Evolutionary conservation across 2,329 filamentous ascomycete genomes (phyloP).

Genomic region (Xylariaceae sp.): DNA sequence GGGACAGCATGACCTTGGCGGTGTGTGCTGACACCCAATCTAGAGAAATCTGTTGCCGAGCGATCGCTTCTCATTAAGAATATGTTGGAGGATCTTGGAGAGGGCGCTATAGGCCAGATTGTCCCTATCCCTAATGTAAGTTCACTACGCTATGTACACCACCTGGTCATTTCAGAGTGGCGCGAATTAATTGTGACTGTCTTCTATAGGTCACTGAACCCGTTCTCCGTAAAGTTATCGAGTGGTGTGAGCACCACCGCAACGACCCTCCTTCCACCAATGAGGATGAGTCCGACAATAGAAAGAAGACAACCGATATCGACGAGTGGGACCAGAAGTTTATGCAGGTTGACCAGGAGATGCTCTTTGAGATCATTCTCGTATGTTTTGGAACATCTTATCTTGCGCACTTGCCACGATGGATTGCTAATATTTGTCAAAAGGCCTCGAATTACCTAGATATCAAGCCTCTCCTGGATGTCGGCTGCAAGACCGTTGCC

Average conservation of each 20-base stretch:
- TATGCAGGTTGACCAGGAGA: conserved; percentile 99
- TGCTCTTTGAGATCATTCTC: conserved; percentile 99
- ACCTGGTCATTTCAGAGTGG: background rate
- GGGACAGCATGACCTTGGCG: background rate
- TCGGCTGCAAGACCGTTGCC: conserved; percentile 98
- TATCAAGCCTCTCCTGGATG: conserved; percentile 96
- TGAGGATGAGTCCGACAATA: conserved; percentile 90
- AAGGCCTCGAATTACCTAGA: conserved; percentile 98
- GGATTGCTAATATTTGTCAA: conserved; percentile 13
- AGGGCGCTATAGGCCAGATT: conserved; percentile 64
- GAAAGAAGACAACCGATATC: conserved; percentile 98
- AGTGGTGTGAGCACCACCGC: conserved; percentile 97
- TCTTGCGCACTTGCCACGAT: background rate
- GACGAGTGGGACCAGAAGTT: conserved; percentile 99
- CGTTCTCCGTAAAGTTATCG: conserved; percentile 93
- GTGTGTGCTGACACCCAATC: conserved; percentile 24
- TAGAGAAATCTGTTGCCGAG: conserved; percentile 84
- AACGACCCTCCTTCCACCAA: conserved; percentile 80
- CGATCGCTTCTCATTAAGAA: conserved; percentile 97
- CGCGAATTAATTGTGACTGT: conserved; percentile 19
- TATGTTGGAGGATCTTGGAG: conserved; percentile 92
- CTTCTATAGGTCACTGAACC: conserved; percentile 78
- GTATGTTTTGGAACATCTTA: conserved; percentile 58
- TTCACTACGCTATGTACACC: background rate
- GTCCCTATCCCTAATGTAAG: conserved; percentile 87